Conservation (phyloP, 805 yeast genomes). For the Tetrapisispora iriomotensis region DNA sequence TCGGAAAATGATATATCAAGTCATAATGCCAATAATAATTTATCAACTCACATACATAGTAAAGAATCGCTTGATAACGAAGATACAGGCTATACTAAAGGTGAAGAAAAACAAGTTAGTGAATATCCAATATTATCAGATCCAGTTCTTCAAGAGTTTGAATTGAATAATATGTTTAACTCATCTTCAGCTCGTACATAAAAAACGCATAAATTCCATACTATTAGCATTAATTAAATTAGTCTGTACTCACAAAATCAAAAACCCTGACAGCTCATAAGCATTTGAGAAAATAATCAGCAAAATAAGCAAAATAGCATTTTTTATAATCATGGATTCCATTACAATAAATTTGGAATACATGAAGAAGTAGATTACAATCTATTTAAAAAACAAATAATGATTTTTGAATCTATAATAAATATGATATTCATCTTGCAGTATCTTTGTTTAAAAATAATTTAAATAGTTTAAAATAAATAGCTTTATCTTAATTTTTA, state of each 20-base stretch:
- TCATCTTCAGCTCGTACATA: too few species aligned
- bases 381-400: too few species aligned
- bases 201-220: too few species aligned
- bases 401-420: neutral
- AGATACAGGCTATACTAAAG: neutral
- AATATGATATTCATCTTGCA: neutral
- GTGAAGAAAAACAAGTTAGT: neutral
- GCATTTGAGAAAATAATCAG: too few species aligned
- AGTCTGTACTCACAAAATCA: too few species aligned
- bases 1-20: neutral
- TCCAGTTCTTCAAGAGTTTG: slow-evolving; percentile 7
- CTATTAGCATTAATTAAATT: too few species aligned
- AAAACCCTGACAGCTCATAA: too few species aligned
- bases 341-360: too few species aligned
- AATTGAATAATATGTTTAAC: slow-evolving; percentile 3
- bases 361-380: too few species aligned
- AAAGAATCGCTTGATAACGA: neutral
- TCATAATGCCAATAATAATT: neutral
- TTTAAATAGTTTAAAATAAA: slow-evolving; percentile 1
- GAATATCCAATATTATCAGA: slow-evolving; percentile 1
- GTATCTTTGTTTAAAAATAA: slow-evolving; percentile 2
- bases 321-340: too few species aligned
- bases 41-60: too few species aligned
- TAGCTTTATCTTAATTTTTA: slow-evolving; percentile 1
- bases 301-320: too few species aligned